phyloP scores from a whole-genome alignment of 179 eudicot genomes.

The Spinacia oleracea region DNA sequence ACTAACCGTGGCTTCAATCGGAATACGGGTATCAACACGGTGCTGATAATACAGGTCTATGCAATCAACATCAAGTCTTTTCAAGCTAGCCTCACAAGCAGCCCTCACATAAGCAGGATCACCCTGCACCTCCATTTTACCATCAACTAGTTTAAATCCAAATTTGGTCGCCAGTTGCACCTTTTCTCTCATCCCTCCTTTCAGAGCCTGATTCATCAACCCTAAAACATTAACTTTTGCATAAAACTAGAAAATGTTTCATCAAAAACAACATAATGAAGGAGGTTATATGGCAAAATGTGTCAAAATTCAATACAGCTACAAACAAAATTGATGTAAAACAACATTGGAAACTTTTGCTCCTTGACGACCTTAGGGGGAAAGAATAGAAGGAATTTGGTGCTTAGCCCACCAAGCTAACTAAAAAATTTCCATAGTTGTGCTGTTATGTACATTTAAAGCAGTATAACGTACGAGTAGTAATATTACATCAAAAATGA shows the following conservation, averaged over 20 bases:
- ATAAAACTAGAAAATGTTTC: not conserved
- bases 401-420: not conserved
- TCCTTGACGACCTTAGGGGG: too few species aligned
- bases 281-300: not conserved
- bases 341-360: too few species aligned
- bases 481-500: not conserved
- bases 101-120: slow-evolving; percentile 49
- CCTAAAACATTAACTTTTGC: not conserved
- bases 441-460: not conserved
- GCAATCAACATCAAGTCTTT: slow-evolving; percentile 39
- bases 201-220: slow-evolving; percentile 23
- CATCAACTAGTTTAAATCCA: slow-evolving; percentile 26
- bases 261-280: not conserved
- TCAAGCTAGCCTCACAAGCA: slow-evolving; percentile 49
- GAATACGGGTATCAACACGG: slow-evolving; percentile 41
- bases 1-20: slow-evolving; percentile 48
- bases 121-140: slow-evolving; percentile 24
- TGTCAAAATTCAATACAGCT: not conserved
- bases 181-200: slow-evolving; percentile 29
- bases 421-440: not conserved
- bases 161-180: slow-evolving; percentile 44
- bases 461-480: too few species aligned
- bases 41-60: slow-evolving; percentile 46
- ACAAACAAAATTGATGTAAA: not conserved
- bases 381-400: too few species aligned